These are phyloP conservation scores for Colletotrichum scovillei DNA, from an alignment of 2,329 filamentous ascomycete species.

Conservation along the genomic window DNA sequence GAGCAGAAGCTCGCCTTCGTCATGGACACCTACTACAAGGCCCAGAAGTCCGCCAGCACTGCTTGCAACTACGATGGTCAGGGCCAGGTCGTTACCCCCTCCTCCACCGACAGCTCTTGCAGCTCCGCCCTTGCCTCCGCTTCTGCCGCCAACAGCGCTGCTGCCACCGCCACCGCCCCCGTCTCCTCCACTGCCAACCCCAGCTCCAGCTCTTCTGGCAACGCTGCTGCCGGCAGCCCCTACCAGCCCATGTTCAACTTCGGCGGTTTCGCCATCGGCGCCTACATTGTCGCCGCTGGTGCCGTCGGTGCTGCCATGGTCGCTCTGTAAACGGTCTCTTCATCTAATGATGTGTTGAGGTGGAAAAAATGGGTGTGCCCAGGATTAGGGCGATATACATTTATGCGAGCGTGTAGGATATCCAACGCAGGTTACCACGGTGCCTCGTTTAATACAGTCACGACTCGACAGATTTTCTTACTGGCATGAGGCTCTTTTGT, in stretches of 20 bases:
- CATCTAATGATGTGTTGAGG: conserved; percentile 6
- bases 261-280: conserved; percentile 59
- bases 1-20: conserved; percentile 79
- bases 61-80: conserved; percentile 80
- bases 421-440: conserved; percentile 20
- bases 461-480: conserved; percentile 17
- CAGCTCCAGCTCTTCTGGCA: conserved; percentile 29
- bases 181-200: conserved; percentile 44
- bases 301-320: conserved; percentile 65
- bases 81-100: conserved; percentile 65
- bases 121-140: conserved; percentile 69
- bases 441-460: conserved; percentile 33
- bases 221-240: conserved; percentile 43
- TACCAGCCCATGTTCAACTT: conserved; percentile 55
- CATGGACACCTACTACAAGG: conserved; percentile 78
- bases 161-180: conserved; percentile 58
- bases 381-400: conserved; percentile 2
- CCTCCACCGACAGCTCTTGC: conserved; percentile 65
- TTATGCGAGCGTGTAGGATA: conserved; percentile 33
- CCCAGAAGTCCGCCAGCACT: conserved; percentile 60
- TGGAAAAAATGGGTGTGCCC: conserved; percentile 6
- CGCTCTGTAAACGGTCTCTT: conserved; percentile 56
- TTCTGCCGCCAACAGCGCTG: conserved; percentile 63
- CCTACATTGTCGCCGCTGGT: conserved; percentile 65
- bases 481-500: conserved; percentile 32